Conservation (phyloP, 1,284 basidiomycete species). For the Trichosporon sp. region DNA sequence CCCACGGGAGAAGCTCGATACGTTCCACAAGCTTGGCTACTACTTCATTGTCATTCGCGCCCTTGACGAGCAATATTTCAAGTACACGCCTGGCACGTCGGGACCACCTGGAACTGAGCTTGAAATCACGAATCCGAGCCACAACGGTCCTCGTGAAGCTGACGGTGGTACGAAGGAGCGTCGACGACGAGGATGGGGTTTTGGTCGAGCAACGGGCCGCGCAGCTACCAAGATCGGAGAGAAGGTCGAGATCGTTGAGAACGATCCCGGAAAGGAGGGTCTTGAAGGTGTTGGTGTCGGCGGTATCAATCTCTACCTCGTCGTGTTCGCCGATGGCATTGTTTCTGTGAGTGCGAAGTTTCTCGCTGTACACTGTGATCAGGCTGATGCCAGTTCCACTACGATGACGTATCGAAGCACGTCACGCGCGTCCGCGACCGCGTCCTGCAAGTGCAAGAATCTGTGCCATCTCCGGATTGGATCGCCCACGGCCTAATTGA, state of each 20-base stretch:
- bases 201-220: slow-evolving; percentile 45
- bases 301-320: slow-evolving; percentile 83
- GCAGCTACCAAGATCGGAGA: slow-evolving; percentile 44
- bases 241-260: slow-evolving; percentile 63
- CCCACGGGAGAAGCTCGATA: slow-evolving; percentile 87
- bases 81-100: slow-evolving; percentile 57
- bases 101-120: slow-evolving; percentile 21
- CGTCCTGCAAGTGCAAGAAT: slow-evolving; percentile 58
- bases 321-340: slow-evolving; percentile 84
- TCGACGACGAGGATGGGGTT: slow-evolving; percentile 45
- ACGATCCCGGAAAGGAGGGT: slow-evolving; percentile 62
- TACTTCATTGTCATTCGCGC: slow-evolving; percentile 90
- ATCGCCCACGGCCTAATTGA: slow-evolving; percentile 91
- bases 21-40: slow-evolving; percentile 86
- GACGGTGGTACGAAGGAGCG: slow-evolving; percentile 35
- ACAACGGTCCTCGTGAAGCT: background rate
- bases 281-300: slow-evolving; percentile 67
- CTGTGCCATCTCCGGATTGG: slow-evolving; percentile 68
- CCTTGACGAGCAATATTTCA: slow-evolving; percentile 70
- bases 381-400: slow-evolving; percentile 72
- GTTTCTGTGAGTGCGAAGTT: slow-evolving; percentile 67
- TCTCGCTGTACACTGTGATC: no score
- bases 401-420: slow-evolving; percentile 87
- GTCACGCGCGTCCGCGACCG: slow-evolving; percentile 75
- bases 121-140: background rate